These are phyloP conservation scores for Amauroascus niger DNA, from an alignment of 2,329 filamentous ascomycete species.

Conservation along the genomic window DNA sequence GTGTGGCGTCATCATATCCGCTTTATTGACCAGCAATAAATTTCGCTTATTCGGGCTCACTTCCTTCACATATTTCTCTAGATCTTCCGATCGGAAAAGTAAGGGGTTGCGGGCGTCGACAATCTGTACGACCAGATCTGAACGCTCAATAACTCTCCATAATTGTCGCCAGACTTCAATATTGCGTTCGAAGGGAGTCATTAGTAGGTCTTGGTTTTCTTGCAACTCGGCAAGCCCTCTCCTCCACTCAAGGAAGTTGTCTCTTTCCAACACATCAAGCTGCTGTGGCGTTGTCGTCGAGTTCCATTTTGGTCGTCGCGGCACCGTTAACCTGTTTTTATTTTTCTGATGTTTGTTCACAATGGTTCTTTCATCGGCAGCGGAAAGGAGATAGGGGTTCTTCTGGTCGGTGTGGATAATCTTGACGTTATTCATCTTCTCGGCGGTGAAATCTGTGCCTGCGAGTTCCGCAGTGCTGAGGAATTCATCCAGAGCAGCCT, in stretches of 20 bases:
- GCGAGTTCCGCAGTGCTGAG: conserved; percentile 89
- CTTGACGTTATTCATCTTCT: conserved; percentile 98
- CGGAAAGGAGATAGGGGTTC: conserved; percentile 85
- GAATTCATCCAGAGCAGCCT: conserved; percentile 93
- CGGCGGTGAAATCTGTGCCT: conserved; percentile 96
- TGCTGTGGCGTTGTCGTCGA: conserved; percentile 70
- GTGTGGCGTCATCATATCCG: conserved; percentile 90
- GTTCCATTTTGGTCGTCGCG: conserved; percentile 83
- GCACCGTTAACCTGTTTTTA: conserved; percentile 70
- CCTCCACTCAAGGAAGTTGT: conserved; percentile 77
- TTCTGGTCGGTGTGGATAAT: conserved; percentile 95
- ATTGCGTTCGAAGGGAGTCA: conserved; percentile 97
- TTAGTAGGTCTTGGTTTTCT: conserved; percentile 84
- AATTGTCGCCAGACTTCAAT: conserved; percentile 95
- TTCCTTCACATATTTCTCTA: conserved; percentile 90
- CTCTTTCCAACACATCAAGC: conserved; percentile 67
- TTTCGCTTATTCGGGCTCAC: conserved; percentile 83
- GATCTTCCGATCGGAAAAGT: conserved; percentile 84
- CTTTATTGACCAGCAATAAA: conserved; percentile 90
- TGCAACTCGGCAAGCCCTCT: conserved; percentile 84
- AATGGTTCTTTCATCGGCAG: conserved; percentile 68
- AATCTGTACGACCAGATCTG: conserved; percentile 93
- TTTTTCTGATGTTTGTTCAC: conserved; percentile 76
- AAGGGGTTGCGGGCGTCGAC: conserved; percentile 93
- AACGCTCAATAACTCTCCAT: conserved; percentile 96